A percentile compares a stretch with the other conserved stretches of the same genome.
Conservation (phyloP, 495 filamentous ascomycete genomes). For the Podospora bellae-mahoneyi region DNA sequence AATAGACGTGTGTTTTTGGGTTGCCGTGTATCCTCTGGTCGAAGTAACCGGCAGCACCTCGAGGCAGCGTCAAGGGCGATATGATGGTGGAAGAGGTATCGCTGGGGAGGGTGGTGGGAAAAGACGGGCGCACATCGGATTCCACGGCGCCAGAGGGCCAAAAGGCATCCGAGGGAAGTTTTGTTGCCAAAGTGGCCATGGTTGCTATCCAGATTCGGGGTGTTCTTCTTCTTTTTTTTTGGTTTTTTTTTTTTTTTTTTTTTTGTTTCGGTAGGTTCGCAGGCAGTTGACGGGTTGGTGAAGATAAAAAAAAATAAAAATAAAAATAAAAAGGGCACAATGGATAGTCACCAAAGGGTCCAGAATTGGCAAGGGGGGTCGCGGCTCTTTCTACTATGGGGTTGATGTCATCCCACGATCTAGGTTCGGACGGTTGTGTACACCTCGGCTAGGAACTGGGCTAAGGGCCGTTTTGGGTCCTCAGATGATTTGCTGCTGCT, state of each 20-base stretch:
- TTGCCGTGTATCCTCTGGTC: conserved; percentile 23
- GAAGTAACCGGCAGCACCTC: conserved; percentile 35
- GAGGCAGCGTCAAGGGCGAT: conserved; percentile 41
- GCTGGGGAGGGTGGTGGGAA: conserved; percentile 27
- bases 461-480: conserved; percentile 17
- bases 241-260: no score
- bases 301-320: no score
- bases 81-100: conserved; percentile 38
- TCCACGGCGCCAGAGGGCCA: conserved; percentile 31
- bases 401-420: conserved; percentile 23
- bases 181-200: conserved; percentile 32
- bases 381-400: conserved; percentile 10
- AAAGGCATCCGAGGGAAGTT: conserved; percentile 33
- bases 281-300: not conserved
- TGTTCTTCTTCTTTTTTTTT: no score
- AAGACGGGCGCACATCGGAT: conserved; percentile 20
- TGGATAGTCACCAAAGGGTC: not conserved
- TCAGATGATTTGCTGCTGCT: conserved; percentile 6
- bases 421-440: not conserved
- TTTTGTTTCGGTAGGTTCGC: not conserved
- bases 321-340: not conserved
- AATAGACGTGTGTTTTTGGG: conserved; percentile 21
- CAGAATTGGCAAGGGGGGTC: not conserved
- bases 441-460: conserved; percentile 13
- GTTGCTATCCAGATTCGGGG: not conserved